These are phyloP conservation scores for Candida ulmi DNA, from an alignment of 805 yeast species.

Conservation along the genomic window DNA sequence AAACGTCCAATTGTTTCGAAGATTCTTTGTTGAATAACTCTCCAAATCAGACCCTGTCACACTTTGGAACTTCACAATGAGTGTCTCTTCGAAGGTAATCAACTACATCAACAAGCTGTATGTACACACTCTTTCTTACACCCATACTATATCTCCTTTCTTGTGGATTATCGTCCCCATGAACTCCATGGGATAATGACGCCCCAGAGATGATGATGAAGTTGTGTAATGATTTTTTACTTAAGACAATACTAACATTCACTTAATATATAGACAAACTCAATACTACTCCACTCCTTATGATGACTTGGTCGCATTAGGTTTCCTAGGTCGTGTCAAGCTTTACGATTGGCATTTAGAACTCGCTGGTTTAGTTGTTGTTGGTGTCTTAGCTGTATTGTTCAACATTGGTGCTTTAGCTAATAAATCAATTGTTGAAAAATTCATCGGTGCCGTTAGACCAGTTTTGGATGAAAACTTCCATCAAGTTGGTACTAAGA, in stretches of 20 bases:
- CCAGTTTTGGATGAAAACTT: slow-evolving; percentile 62
- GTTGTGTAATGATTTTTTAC: no score
- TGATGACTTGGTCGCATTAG: slow-evolving; percentile 55
- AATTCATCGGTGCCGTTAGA: slow-evolving; percentile 43
- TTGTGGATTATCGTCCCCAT: no score
- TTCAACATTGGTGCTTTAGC: slow-evolving; percentile 54
- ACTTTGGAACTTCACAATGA: no score
- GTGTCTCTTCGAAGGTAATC: slow-evolving; percentile 1
- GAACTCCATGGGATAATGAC: no score
- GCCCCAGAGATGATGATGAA: no score
- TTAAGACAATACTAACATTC: slow-evolving; percentile 1
- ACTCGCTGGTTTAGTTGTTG: slow-evolving; percentile 44
- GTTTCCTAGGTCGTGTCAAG: slow-evolving; percentile 51
- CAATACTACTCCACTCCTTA: slow-evolving; percentile 26
- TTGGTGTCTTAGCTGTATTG: slow-evolving; percentile 41
- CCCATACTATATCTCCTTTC: background rate
- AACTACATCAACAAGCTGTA: slow-evolving; percentile 5
- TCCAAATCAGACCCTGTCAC: no score
- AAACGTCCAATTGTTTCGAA: no score
- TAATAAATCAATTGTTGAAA: slow-evolving; percentile 52
- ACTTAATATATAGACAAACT: slow-evolving; percentile 5
- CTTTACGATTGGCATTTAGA: slow-evolving; percentile 79
- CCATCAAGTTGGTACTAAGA: slow-evolving; percentile 64
- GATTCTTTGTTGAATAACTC: no score
- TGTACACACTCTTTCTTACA: background rate